These are phyloP conservation scores for Solidago caesia DNA, from an alignment of 129 eudicot genomes.

Conservation along the genomic window DNA sequence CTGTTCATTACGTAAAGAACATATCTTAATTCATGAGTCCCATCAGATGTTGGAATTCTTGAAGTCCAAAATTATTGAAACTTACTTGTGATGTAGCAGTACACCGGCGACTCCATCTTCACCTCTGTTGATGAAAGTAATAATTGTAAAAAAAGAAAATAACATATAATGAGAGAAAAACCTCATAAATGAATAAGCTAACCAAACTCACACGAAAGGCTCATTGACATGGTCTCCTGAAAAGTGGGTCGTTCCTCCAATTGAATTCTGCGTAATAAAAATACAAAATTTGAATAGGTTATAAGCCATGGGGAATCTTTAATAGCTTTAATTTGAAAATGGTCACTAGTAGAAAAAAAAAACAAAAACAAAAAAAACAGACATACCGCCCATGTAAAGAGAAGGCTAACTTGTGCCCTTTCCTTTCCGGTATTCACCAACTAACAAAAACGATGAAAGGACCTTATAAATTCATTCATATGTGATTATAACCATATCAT, in stretches of 20 bases:
- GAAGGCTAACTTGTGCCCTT: constrained; percentile 98
- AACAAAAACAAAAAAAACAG: background rate
- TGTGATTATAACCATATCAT: background rate
- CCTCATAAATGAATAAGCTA: background rate
- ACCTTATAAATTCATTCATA: constrained; percentile 8
- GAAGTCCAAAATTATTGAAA: constrained; percentile 1
- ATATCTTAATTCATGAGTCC: constrained; percentile 10
- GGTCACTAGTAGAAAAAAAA: background rate
- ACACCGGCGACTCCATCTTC: constrained; percentile 97
- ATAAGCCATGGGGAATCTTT: background rate
- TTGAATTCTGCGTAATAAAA: constrained; percentile 60
- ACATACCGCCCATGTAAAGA: constrained; percentile 95
- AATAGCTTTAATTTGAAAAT: background rate
- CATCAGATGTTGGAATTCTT: background rate
- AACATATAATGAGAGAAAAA: background rate
- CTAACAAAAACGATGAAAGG: constrained; percentile 39
- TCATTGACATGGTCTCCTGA: constrained; percentile 95
- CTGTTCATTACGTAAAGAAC: background rate
- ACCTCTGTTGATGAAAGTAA: constrained; percentile 44
- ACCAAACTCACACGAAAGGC: constrained; percentile 68
- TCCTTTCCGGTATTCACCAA: constrained; percentile 93
- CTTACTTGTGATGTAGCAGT: constrained; percentile 96
- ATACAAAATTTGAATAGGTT: background rate
- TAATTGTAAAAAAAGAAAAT: background rate
- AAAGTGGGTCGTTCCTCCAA: constrained; percentile 88